Conservation (phyloP, 768 basidiomycete species). For the Amanita jacksonii region DNA sequence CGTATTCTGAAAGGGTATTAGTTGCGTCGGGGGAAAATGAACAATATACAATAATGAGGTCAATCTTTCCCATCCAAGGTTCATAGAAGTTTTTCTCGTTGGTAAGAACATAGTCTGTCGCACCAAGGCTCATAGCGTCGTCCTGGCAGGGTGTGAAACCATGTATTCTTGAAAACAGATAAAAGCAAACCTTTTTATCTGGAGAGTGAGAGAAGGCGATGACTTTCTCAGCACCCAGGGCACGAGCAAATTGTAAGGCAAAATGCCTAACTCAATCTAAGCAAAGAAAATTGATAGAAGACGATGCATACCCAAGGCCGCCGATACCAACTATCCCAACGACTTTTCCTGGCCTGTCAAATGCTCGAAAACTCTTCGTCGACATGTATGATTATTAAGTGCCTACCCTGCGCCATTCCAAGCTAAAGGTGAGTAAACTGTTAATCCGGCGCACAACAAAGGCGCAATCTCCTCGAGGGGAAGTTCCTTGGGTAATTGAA, state of each 20-base stretch:
- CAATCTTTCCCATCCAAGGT: slow-evolving; percentile 28
- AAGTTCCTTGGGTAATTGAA: slow-evolving; percentile 47
- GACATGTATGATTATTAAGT: neutral
- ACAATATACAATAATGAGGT: slow-evolving; percentile 36
- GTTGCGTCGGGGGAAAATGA: neutral
- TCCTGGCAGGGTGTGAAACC: slow-evolving; percentile 17
- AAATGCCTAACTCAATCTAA: slow-evolving; percentile 17
- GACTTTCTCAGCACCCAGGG: slow-evolving; percentile 45
- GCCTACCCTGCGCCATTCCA: slow-evolving; percentile 35
- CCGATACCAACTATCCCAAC: slow-evolving; percentile 63
- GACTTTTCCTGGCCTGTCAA: slow-evolving; percentile 45
- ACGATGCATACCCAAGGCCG: slow-evolving; percentile 33
- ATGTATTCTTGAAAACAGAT: neutral
- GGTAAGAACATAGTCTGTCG: slow-evolving; percentile 42
- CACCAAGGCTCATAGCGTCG: slow-evolving; percentile 51
- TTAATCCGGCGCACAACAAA: slow-evolving; percentile 59
- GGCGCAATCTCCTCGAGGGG: slow-evolving; percentile 46
- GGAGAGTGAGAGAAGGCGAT: slow-evolving; percentile 48
- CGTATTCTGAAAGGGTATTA: slow-evolving; percentile 16
- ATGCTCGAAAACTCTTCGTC: neutral
- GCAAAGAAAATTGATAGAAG: neutral
- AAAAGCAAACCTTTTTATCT: slow-evolving; percentile 27
- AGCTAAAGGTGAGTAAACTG: slow-evolving; percentile 50
- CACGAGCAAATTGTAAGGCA: slow-evolving; percentile 28
- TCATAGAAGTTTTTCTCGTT: slow-evolving; percentile 30